Percentiles rank a stretch among this genome's conserved stretches.
These are phyloP conservation scores for Lasiodiplodia sp. DNA, from an alignment of 2,329 filamentous ascomycete species.

Conservation along the genomic window DNA sequence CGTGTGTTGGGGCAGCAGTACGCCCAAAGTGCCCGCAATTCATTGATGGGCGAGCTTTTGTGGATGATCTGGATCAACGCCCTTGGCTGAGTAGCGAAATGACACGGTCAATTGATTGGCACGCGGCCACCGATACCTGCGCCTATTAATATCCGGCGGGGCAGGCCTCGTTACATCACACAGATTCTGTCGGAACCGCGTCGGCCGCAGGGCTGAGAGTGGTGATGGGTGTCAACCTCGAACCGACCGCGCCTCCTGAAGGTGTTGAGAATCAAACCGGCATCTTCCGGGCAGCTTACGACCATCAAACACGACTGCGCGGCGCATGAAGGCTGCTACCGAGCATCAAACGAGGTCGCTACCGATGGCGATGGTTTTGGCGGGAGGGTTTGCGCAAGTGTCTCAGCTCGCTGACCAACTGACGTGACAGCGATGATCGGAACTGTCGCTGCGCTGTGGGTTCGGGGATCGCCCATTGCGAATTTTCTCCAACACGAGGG, in stretches of 20 bases:
- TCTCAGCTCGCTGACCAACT: constrained; percentile 3
- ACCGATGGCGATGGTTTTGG: neutral
- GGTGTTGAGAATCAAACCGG: constrained; percentile 22
- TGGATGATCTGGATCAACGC: constrained; percentile 23
- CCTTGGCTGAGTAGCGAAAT: constrained; percentile 23
- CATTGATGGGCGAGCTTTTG: constrained; percentile 7
- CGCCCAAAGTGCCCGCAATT: constrained; percentile 8
- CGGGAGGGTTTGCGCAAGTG: constrained; percentile 1
- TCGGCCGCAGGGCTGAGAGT: constrained; percentile 16
- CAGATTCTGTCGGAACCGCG: constrained; percentile 14
- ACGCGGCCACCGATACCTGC: neutral
- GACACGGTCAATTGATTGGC: constrained; percentile 15
- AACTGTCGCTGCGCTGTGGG: neutral
- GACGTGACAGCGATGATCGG: constrained; percentile 13
- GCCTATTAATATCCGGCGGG: constrained; percentile 22
- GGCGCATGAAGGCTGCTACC: neutral
- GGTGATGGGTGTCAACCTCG: constrained; percentile 1
- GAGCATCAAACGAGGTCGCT: neutral
- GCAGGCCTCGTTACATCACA: constrained; percentile 17
- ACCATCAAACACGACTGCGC: neutral
- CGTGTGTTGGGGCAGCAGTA: constrained; percentile 2
- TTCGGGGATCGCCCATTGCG: constrained; percentile 15
- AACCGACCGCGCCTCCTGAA: constrained; percentile 9
- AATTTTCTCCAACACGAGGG: neutral
- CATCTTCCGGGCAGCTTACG: neutral